Evolutionary conservation across 305 asterid genomes (phyloP).

Genomic region (Ajuga reptans): DNA sequence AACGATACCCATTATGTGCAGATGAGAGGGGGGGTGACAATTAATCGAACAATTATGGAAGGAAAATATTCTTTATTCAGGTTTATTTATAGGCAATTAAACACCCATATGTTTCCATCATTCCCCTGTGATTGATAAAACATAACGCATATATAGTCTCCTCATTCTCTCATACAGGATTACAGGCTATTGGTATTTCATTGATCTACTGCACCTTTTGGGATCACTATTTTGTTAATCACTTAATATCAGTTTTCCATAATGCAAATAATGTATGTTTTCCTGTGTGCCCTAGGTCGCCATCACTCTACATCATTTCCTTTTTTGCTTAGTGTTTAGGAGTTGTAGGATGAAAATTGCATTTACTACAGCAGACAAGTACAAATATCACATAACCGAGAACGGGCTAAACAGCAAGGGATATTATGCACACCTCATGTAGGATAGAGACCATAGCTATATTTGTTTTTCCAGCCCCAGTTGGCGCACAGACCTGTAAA

Average conservation of each 20-base stretch:
- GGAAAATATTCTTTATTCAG: background rate
- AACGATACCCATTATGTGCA: constrained; percentile 4
- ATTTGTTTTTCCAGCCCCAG: constrained; percentile 98
- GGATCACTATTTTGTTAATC: background rate
- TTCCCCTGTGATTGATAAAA: background rate
- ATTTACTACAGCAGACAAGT: background rate
- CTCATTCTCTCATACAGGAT: background rate
- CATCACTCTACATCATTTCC: background rate
- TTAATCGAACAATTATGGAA: background rate
- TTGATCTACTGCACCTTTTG: constrained; percentile 1
- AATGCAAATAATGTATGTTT: background rate
- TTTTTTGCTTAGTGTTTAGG: background rate
- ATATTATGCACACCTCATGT: constrained; percentile 56
- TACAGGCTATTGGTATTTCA: background rate
- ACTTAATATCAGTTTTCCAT: background rate
- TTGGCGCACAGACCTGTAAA: constrained; percentile 94
- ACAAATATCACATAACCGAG: background rate
- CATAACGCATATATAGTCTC: background rate
- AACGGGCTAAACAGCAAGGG: constrained; percentile 6
- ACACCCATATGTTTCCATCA: background rate
- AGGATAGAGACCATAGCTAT: constrained; percentile 88
- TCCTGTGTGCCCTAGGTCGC: background rate
- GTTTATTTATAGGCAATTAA: constrained; percentile 3
- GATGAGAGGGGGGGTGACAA: background rate
- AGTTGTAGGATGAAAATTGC: constrained; percentile 2